phyloP scores from a whole-genome alignment of 495 filamentous ascomycete species.

The Trypethelium eluteriae region DNA sequence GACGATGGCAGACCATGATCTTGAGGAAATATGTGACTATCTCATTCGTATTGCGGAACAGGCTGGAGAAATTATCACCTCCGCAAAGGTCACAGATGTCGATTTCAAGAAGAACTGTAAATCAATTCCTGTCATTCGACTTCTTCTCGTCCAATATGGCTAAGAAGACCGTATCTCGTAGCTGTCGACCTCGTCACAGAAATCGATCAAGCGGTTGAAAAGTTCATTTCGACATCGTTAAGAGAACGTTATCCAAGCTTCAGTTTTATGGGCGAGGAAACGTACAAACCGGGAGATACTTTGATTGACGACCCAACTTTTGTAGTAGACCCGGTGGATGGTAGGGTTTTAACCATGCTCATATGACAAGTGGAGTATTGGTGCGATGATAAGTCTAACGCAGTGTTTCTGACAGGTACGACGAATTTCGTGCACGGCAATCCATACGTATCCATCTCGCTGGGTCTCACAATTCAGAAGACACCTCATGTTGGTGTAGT shows the following conservation, averaged over 20 bases:
- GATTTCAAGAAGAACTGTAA: conserved; percentile 68
- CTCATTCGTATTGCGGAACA: conserved; percentile 65
- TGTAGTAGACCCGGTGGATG: conserved; percentile 84
- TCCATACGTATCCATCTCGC: conserved; percentile 72
- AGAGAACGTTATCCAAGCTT: conserved; percentile 57
- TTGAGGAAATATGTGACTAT: conserved; percentile 73
- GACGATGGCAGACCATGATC: conserved; percentile 44
- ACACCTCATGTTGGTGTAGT: conserved; percentile 68
- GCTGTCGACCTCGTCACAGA: conserved; percentile 78
- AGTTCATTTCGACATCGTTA: conserved; percentile 60
- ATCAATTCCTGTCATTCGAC: neutral
- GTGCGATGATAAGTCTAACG: too few relatives aligned
- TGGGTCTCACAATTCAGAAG: conserved; percentile 61
- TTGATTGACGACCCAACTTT: conserved; percentile 71
- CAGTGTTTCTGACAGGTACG: conserved; percentile 35
- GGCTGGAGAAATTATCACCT: conserved; percentile 74
- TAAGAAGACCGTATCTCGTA: neutral
- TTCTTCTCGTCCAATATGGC: neutral
- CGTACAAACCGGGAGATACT: conserved; percentile 58
- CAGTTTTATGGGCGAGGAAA: conserved; percentile 76
- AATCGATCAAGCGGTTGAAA: conserved; percentile 76
- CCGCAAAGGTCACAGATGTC: conserved; percentile 59
- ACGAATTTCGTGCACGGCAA: conserved; percentile 81
- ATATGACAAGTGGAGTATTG: too few relatives aligned
- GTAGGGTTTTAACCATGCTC: conserved; percentile 23